A percentile compares a stretch with the other conserved stretches of the same genome.
Evolutionary conservation across 2,329 filamentous ascomycete species (phyloP).

Genomic region (Cordyceps fumosorosea): DNA sequence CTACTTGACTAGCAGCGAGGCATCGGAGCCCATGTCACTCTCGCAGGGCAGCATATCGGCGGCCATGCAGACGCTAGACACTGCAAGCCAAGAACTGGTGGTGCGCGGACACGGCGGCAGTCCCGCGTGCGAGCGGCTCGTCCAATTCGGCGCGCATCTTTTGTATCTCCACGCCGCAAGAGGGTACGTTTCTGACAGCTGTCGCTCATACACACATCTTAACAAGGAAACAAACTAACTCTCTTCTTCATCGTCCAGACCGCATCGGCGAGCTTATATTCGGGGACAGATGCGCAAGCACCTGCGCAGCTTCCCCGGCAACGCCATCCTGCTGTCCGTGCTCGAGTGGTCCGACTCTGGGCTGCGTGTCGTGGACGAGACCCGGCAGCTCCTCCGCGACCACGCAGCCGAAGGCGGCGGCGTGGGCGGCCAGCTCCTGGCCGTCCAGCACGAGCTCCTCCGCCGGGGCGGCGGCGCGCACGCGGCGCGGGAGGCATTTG

Average conservation of each 20-base stretch:
- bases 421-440: slow-evolving; percentile 40
- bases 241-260: slow-evolving; percentile 33
- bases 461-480: slow-evolving; percentile 37
- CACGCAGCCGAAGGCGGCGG: slow-evolving; percentile 35
- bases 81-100: slow-evolving; percentile 37
- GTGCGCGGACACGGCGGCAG: slow-evolving; percentile 28
- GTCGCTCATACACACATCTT: background rate
- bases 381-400: slow-evolving; percentile 58
- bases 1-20: slow-evolving; percentile 50
- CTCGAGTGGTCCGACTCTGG: slow-evolving; percentile 69
- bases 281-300: slow-evolving; percentile 55
- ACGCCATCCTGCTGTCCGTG: slow-evolving; percentile 67
- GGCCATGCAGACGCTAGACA: slow-evolving; percentile 36
- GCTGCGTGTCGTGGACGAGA: slow-evolving; percentile 67
- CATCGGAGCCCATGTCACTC: slow-evolving; percentile 36
- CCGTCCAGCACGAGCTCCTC: slow-evolving; percentile 43
- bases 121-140: slow-evolving; percentile 52
- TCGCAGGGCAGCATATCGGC: slow-evolving; percentile 50
- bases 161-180: slow-evolving; percentile 59
- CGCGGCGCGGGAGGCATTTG: slow-evolving; percentile 45
- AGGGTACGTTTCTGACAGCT: slow-evolving; percentile 34
- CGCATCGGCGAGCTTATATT: slow-evolving; percentile 62
- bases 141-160: slow-evolving; percentile 62
- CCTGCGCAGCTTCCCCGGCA: slow-evolving; percentile 61
- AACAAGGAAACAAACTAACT: background rate